A percentile compares a stretch with the other conserved stretches of the same genome.
phyloP scores from a whole-genome alignment of 2,329 filamentous ascomycete species.

The Penicillium sp. region DNA sequence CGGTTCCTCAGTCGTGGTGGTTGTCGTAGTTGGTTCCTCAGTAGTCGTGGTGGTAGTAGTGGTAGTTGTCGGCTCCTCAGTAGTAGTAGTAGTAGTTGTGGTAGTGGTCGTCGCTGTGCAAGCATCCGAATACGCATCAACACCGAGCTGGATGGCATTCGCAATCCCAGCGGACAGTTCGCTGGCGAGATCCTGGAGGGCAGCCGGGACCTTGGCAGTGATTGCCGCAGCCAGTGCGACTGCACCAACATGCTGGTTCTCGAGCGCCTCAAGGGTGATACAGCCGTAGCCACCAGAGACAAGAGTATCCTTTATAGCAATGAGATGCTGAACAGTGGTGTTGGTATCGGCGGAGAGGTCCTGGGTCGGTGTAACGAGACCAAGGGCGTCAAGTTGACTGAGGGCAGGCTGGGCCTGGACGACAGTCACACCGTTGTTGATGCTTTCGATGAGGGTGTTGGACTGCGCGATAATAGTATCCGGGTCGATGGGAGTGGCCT shows the following conservation, averaged over 20 bases:
- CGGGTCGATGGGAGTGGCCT: conserved; percentile 7
- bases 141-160: conserved; percentile 33
- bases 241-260: background rate
- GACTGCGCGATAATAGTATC: conserved; percentile 11
- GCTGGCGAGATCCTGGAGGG: conserved; percentile 25
- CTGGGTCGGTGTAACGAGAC: conserved; percentile 18
- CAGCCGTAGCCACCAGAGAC: conserved; percentile 18
- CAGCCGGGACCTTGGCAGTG: conserved; percentile 1
- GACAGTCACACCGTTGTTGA: conserved; percentile 16
- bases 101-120: background rate
- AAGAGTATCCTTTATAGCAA: conserved; percentile 16
- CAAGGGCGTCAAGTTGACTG: conserved; percentile 18
- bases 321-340: conserved; percentile 9
- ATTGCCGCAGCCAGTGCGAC: background rate
- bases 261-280: conserved; percentile 3
- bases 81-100: conserved; percentile 1
- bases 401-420: conserved; percentile 11
- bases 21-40: background rate
- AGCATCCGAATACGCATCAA: conserved; percentile 22
- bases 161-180: conserved; percentile 32
- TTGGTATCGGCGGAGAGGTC: conserved; percentile 16
- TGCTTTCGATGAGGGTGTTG: conserved; percentile 16
- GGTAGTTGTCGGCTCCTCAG: background rate
- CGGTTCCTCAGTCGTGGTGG: background rate
- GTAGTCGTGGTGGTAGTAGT: background rate